phyloP scores from a whole-genome alignment of 2,329 filamentous ascomycete species.

The Trichophyton benhamiae region DNA sequence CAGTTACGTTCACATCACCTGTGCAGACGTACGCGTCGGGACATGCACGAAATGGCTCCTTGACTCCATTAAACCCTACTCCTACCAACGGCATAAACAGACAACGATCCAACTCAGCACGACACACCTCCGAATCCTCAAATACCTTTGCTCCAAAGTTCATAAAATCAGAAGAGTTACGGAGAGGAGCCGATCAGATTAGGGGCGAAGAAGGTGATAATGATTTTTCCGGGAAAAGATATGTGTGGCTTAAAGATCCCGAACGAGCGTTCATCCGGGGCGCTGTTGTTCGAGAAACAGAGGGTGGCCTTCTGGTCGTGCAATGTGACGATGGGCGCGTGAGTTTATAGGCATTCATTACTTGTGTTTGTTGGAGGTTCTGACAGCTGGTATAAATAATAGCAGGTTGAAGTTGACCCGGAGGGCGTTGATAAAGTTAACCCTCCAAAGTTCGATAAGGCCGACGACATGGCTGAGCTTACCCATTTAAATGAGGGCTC shows the following conservation, averaged over 20 bases:
- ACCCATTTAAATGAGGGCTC: slow-evolving; percentile 97
- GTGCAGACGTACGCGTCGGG: slow-evolving; percentile 32
- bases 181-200: slow-evolving; percentile 43
- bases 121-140: slow-evolving; percentile 44
- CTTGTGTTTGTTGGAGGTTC: background rate
- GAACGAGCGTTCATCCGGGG: slow-evolving; percentile 82
- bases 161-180: slow-evolving; percentile 75
- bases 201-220: slow-evolving; percentile 87
- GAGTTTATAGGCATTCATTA: slow-evolving; percentile 14
- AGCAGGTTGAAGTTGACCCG: slow-evolving; percentile 55
- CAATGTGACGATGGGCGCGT: slow-evolving; percentile 89
- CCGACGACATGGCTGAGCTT: slow-evolving; percentile 96
- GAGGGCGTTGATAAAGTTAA: slow-evolving; percentile 98
- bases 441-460: slow-evolving; percentile 97
- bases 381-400: slow-evolving; percentile 3
- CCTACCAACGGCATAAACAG: slow-evolving; percentile 30
- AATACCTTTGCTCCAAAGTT: slow-evolving; percentile 93
- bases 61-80: slow-evolving; percentile 42
- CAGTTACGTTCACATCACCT: slow-evolving; percentile 57
- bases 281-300: slow-evolving; percentile 75
- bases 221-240: slow-evolving; percentile 96
- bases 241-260: slow-evolving; percentile 90
- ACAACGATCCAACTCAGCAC: slow-evolving; percentile 50
- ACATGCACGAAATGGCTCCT: slow-evolving; percentile 60
- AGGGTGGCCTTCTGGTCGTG: slow-evolving; percentile 58